phyloP scores from a whole-genome alignment of 768 basidiomycete genomes.

The Saitozyma sp. region DNA sequence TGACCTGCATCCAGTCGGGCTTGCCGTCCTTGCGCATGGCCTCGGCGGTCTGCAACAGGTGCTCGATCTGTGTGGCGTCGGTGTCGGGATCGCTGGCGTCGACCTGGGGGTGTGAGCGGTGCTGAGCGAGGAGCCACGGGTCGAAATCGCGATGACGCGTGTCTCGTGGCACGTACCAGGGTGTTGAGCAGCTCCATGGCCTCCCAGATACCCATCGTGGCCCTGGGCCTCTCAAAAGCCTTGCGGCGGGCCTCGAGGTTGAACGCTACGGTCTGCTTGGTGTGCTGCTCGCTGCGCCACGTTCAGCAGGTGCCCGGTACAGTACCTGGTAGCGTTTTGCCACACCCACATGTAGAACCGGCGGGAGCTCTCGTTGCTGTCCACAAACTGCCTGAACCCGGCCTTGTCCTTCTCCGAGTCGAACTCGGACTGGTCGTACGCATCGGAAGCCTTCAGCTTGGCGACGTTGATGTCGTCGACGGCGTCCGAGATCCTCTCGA shows the following conservation, averaged over 20 bases:
- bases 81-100: constrained; percentile 80
- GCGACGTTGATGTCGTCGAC: constrained; percentile 48
- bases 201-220: constrained; percentile 62
- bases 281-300: constrained; percentile 54
- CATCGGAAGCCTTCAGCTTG: constrained; percentile 24
- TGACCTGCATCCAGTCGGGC: constrained; percentile 55
- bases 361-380: too few relatives aligned
- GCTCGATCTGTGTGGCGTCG: constrained; percentile 71
- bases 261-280: constrained; percentile 80
- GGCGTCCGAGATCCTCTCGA: constrained; percentile 43
- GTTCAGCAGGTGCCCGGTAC: constrained; percentile 47
- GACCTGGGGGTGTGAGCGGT: constrained; percentile 48
- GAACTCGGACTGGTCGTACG: constrained; percentile 28
- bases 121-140: too few relatives aligned
- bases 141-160: too few relatives aligned
- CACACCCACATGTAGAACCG: too few relatives aligned
- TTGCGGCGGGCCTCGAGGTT: constrained; percentile 72
- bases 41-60: constrained; percentile 67
- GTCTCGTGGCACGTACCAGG: constrained; percentile 53
- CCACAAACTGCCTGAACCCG: constrained; percentile 19
- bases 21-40: constrained; percentile 52
- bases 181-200: constrained; percentile 68
- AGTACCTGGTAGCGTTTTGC: constrained; percentile 10
- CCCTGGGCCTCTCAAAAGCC: constrained; percentile 67
- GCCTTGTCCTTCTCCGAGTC: constrained; percentile 48